phyloP scores from a whole-genome alignment of 2,329 filamentous ascomycete species.

The Hypoxylon sp. region DNA sequence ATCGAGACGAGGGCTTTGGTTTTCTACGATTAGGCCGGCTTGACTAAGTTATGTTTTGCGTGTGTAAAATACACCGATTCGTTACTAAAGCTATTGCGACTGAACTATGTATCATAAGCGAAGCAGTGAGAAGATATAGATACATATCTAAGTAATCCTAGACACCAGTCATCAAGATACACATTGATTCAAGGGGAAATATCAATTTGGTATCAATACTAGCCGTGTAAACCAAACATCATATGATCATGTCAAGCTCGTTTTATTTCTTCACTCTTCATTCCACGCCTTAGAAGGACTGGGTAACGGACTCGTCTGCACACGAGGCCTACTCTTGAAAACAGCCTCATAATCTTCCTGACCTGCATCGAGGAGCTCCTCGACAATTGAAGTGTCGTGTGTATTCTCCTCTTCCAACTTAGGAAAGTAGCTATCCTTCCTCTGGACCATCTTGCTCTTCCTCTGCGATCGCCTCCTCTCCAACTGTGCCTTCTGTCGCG shows the following conservation, averaged over 20 bases:
- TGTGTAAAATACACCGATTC: not conserved
- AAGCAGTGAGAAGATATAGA: not conserved
- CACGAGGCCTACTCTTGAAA: conserved; percentile 86
- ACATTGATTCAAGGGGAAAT: not conserved
- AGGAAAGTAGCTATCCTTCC: conserved; percentile 64
- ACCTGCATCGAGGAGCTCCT: conserved; percentile 75
- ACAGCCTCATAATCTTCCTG: conserved; percentile 78
- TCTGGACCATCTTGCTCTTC: conserved; percentile 60
- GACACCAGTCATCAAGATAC: not conserved
- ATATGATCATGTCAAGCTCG: conserved; percentile 2
- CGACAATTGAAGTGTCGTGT: conserved; percentile 52
- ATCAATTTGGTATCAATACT: conserved; percentile 41
- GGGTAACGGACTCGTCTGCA: conserved; percentile 80
- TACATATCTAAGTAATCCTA: not conserved
- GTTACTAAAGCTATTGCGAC: not conserved
- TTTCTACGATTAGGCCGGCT: conserved; percentile 57
- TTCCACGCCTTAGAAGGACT: conserved; percentile 60
- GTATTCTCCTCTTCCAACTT: conserved; percentile 63
- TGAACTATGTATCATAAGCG: not conserved
- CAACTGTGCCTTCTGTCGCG: conserved; percentile 72
- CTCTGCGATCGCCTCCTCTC: conserved; percentile 68
- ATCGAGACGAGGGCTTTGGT: conserved; percentile 70
- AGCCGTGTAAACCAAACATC: conserved; percentile 17
- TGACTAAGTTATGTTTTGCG: conserved; percentile 25
- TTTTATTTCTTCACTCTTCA: conserved; percentile 25